Base-by-base conservation (phyloP, 192 early-diverging fungal species). In the Jimgerdemannia lactiflua region DNA sequence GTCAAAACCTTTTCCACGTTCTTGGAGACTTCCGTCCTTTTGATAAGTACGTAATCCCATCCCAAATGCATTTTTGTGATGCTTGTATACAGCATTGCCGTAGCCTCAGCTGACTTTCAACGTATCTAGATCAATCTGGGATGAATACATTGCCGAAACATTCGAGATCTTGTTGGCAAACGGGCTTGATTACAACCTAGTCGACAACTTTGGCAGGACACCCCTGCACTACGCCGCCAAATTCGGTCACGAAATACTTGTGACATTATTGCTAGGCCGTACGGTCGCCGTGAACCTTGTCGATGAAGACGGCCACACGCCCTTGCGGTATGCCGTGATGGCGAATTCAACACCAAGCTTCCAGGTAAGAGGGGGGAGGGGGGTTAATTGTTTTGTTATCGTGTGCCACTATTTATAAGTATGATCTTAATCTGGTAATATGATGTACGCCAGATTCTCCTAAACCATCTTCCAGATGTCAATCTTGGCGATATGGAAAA, bases 191-290 rank as follows among this genome's bases (percentile, higher is more conserved):
- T 11, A 69, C 70, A 70, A 44, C 18, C 42, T 44, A 41, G 29
- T 41, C 39, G 87, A 90, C 65, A 39, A 4, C 1, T 41, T 76
- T 14, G 71, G 70, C 14, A n/a, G 78, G 59, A 83, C 75, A 19
- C 78, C 89, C 29, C 70, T 89, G 41, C 86, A 90, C 75, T 86
- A 79, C 64, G 89, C 88, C 8, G 79, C 84, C n/a, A 78, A 78
- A 64, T 39, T 82, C 69, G 65, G 74, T 14, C 85, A 88, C 41
- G 6, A 39, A 0, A 67, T 19, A 6, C 18, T 88, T 4, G 42
- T 84, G 2, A 69, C 65, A 6, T 7, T 69, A 71, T 66, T 89
- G 3, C 69, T 89, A 39, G 11, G 11, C 3, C 14, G 69, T 4
- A 42, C 63, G 17, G 42, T 43, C 9, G 54, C 63, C 4, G 14